Evolutionary conservation across 441 rosid species (phyloP).

Genomic region (Syzygium malaccense): DNA sequence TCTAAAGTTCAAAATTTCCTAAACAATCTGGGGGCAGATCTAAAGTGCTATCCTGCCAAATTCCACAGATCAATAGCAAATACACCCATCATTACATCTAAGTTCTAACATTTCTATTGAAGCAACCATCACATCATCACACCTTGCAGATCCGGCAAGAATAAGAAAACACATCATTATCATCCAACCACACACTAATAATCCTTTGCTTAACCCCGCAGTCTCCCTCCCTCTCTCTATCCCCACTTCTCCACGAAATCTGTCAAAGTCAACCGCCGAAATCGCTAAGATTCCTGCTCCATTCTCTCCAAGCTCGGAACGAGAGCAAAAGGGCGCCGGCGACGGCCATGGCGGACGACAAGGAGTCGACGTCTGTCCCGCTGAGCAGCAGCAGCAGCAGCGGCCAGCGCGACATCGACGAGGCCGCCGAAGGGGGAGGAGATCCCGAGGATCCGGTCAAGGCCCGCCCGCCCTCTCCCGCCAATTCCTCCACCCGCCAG

Average conservation of each 20-base stretch:
- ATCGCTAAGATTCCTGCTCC: background rate
- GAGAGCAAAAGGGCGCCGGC: background rate
- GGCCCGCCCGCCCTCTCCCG: slow-evolving; percentile 33
- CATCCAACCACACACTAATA: background rate
- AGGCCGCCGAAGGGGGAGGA: slow-evolving; percentile 9
- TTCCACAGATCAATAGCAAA: too few species aligned
- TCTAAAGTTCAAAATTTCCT: background rate
- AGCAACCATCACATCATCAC: background rate
- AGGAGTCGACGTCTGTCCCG: slow-evolving; percentile 50
- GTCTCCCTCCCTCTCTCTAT: background rate
- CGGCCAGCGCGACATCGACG: slow-evolving; percentile 26
- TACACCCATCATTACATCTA: background rate
- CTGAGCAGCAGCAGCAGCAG: slow-evolving; percentile 22
- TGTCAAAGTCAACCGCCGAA: background rate
- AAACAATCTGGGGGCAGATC: background rate
- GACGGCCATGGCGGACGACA: slow-evolving; percentile 44
- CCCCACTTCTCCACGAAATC: background rate
- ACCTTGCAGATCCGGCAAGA: background rate
- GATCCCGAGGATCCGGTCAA: slow-evolving; percentile 66
- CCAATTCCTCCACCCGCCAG: slow-evolving; percentile 62
- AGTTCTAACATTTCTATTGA: background rate
- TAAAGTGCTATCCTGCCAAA: too few species aligned
- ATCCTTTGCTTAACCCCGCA: background rate
- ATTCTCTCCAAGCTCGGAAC: background rate
- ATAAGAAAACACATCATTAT: background rate